These are phyloP conservation scores for Didymella keratinophila DNA, from an alignment of 2,329 filamentous ascomycete genomes.

Conservation along the genomic window DNA sequence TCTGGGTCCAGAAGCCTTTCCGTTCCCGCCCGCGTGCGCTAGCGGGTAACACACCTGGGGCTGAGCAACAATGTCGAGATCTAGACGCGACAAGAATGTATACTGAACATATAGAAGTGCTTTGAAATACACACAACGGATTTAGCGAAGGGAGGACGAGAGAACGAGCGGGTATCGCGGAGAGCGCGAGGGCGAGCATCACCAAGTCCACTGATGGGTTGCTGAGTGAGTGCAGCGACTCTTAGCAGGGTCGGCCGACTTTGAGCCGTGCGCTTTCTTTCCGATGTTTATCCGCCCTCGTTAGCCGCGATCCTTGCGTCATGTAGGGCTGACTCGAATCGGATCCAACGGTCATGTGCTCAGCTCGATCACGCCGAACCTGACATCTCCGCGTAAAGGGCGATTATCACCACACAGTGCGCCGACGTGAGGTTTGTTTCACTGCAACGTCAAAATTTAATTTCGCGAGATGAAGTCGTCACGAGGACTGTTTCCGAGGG, in stretches of 20 bases:
- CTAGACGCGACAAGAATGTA: conserved; percentile 8
- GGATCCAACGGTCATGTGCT: conserved; percentile 17
- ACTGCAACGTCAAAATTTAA: background rate
- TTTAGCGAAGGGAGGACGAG: background rate
- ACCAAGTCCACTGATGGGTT: conserved; percentile 1
- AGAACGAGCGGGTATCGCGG: background rate
- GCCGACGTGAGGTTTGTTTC: background rate
- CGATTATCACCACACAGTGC: conserved; percentile 1
- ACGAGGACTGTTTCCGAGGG: background rate
- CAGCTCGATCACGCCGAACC: conserved; percentile 1
- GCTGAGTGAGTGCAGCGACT: background rate
- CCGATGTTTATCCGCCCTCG: background rate
- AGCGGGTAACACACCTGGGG: conserved; percentile 16
- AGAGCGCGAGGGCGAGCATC: background rate
- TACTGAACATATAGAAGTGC: background rate
- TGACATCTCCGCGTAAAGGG: conserved; percentile 1
- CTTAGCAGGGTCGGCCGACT: background rate
- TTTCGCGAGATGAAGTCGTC: background rate
- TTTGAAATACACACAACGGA: conserved; percentile 2
- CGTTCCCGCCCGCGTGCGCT: conserved; percentile 22
- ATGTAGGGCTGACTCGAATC: conserved; percentile 20
- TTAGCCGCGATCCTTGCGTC: conserved; percentile 14
- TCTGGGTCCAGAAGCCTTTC: conserved; percentile 19
- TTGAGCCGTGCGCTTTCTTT: background rate
- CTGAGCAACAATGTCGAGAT: conserved; percentile 11